phyloP scores from a whole-genome alignment of 192 early-diverging fungal species.

The Coemansia sp. region DNA sequence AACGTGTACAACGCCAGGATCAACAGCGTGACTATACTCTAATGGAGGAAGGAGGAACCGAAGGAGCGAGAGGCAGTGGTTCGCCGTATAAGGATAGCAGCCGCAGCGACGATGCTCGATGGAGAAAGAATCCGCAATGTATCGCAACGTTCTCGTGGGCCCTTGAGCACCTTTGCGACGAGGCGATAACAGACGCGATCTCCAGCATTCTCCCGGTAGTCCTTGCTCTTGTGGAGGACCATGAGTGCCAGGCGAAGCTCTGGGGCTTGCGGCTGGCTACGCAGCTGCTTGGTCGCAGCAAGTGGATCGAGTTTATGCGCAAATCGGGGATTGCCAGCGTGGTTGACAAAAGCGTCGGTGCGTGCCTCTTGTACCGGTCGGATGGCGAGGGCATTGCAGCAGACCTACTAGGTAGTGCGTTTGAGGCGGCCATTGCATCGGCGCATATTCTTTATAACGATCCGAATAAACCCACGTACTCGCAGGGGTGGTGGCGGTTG shows the following conservation, averaged over 20 bases:
- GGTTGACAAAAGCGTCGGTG: conserved; percentile 21
- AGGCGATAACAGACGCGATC: conserved; percentile 9
- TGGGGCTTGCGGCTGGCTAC: conserved; percentile 24
- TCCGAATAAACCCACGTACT: conserved; percentile 8
- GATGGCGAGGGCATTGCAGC: conserved; percentile 14
- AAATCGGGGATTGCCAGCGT: conserved; percentile 38
- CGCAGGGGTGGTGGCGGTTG: conserved; percentile 30
- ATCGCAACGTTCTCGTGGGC: conserved; percentile 40
- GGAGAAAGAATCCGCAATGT: conserved; percentile 28
- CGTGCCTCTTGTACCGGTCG: conserved; percentile 23
- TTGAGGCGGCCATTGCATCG: conserved; percentile 11
- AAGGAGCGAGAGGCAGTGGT: neutral
- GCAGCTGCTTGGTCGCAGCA: conserved; percentile 6
- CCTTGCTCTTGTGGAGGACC: conserved; percentile 38
- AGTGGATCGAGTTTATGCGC: conserved; percentile 24
- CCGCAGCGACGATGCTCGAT: conserved; percentile 12
- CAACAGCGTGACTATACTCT: conserved; percentile 11
- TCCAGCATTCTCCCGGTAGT: conserved; percentile 38
- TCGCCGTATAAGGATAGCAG: neutral
- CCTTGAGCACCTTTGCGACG: conserved; percentile 9
- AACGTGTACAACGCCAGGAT: neutral
- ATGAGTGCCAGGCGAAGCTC: conserved; percentile 23
- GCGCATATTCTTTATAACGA: conserved; percentile 15
- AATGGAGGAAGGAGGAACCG: neutral
- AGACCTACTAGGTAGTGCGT: conserved; percentile 19